Evolutionary conservation across 2,329 filamentous ascomycete genomes (phyloP), one percentile per base, ranked within the genome.

Genomic region (Aspergillus sp.): DNA sequence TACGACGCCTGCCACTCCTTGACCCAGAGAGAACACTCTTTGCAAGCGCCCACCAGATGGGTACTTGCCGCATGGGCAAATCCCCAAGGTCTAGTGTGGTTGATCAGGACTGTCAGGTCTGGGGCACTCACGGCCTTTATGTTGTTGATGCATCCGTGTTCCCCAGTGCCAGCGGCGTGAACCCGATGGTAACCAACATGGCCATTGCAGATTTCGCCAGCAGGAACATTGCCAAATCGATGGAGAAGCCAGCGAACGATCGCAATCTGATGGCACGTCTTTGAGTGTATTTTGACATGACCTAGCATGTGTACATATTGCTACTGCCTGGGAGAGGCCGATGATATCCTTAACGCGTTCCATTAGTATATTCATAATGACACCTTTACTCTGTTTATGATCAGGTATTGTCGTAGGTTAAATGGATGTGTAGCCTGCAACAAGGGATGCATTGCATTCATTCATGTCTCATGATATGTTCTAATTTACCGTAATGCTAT

Each of bases 181-280:
- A 76, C 40, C 73, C 73, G 3, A 76, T 76, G 73, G 56, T 76
- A 37, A 75, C 71, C 39, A 74, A 69, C 42, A 73, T 76, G 73
- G 73, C 67, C 5, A 72, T 76, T 40, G 65, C 69, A 5, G 71
- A 76, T 49, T 71, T 66, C 61, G 66, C 70, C 7, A 71, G 69
- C 48, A 60, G 59, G 32, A 67, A 66, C 10, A 53, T 74, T 35
- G 64, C 59, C 5, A 60, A 57, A 48, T 52, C 47, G 19, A 45
- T 71, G 54, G 50, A 48, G 0, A 43, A 52, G 30, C 45, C 43
- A 8, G 40, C 35, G 9, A 45, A 45, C 7, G 41, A 50, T 9
- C 37, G 45, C 9, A 47, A 26, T 8, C 37, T 52, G n/a, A 49
- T 56, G 46, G 56, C 58, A 11, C 59, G 56, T 35, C 47, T 63